Conservation (phyloP, 495 filamentous ascomycete species). For the Astrocystis sublimbata region DNA sequence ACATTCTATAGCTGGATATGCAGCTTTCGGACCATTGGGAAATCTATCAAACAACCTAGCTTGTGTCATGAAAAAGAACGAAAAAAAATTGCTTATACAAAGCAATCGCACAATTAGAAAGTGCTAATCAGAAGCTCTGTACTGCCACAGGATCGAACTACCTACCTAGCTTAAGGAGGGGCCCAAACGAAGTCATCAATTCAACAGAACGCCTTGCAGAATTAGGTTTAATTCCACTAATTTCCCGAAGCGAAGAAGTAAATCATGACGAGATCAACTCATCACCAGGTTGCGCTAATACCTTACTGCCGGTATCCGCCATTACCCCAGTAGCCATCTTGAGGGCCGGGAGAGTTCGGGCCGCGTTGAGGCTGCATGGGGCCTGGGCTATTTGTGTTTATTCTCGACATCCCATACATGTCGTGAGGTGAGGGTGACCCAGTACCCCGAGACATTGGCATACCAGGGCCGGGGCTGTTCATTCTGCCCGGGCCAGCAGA, state of each 20-base stretch:
- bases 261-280: background rate
- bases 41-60: background rate
- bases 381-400: conserved; percentile 24
- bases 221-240: background rate
- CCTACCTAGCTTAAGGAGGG: background rate
- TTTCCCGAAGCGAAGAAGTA: background rate
- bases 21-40: conserved; percentile 1
- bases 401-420: conserved; percentile 22
- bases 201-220: conserved; percentile 12
- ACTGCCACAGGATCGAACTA: background rate
- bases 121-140: background rate
- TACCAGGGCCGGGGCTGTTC: conserved; percentile 22
- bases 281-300: background rate
- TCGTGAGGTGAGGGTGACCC: conserved; percentile 13
- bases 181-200: background rate
- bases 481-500: conserved; percentile 31
- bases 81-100: background rate
- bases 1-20: conserved; percentile 11
- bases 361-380: conserved; percentile 18
- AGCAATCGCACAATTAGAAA: background rate
- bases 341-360: conserved; percentile 21
- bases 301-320: background rate
- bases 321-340: conserved; percentile 7
- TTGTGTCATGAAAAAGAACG: background rate
- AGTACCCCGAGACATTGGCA: background rate